Evolutionary conservation across 2,329 filamentous ascomycete genomes (phyloP), one percentile per base, ranked within the genome.

Genomic region (Ceratocystis smalleyi): DNA sequence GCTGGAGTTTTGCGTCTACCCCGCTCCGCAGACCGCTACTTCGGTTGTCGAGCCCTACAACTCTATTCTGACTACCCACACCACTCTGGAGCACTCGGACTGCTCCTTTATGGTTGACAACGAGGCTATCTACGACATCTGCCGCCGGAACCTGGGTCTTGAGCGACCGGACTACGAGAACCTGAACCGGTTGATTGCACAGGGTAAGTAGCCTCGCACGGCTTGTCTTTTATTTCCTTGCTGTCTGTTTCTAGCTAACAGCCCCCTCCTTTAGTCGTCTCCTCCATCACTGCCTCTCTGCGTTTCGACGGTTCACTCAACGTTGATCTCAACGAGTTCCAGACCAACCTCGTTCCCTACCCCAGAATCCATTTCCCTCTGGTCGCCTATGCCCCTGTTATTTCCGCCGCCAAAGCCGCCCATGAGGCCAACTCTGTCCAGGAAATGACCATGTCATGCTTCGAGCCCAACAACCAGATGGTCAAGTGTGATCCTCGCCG

Each of bases 81-180:
- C 91, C 75, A 97, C 94, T 69, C 86, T 99, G 65, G 94, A 99
- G 84, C 91, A 99, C 83, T 96, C 91, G 68, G 94, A 99, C 84
- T 97, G 94, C 83, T 95, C 89, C 72, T 99, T 99, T 84, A 96
- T 97, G 90, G 94, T 99, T 71, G 94, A 99, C 82, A 99, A 99
- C 79, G 94, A 99, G 83, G 94, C 94, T 73, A 96, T 99, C 77
- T 97, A 97, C 79, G 94, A 97, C 76, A 97, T 99, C 76, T 99
- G 94, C 87, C 88, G 91, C 74, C 88, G 91, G 75, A 97, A 96
- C 83, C 84, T 99, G 69, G 91, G 90, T 70, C 91, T 99, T 70
- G 91, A 96, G 84, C 89, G 94, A 71, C 94, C 94, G 73, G 92
- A 92, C 83, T 96, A 91, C 77, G 91, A 96, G 83, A 96, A 99